Conservation (phyloP, 225 moss, liverwort and hornwort genomes). For the Antitrichia curtipendula region DNA sequence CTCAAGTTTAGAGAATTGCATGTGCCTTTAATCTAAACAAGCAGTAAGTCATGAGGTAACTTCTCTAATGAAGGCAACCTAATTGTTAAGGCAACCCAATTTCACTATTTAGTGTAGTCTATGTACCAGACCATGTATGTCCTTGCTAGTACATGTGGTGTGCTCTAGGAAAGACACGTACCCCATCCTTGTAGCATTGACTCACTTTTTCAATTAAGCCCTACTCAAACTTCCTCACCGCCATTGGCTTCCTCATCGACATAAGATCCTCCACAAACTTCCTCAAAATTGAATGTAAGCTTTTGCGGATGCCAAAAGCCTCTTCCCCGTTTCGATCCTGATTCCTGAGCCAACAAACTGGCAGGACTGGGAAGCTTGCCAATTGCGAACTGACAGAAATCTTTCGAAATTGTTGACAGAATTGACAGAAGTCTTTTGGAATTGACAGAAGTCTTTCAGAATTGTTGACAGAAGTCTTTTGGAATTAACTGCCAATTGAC, state of each 20-base stretch:
- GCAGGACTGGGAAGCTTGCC: neutral
- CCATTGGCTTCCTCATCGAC: neutral
- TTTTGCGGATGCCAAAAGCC: neutral
- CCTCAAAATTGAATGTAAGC: neutral
- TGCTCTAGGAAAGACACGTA: neutral
- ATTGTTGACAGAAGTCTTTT: too few species aligned
- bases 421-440: neutral
- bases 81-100: too few species aligned
- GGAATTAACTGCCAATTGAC: too few species aligned
- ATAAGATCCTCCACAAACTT: neutral
- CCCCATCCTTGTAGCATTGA: neutral
- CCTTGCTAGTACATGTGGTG: too few species aligned
- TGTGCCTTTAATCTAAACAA: too few species aligned
- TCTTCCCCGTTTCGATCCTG: neutral
- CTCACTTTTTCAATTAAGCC: neutral
- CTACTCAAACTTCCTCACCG: neutral
- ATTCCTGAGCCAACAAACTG: neutral
- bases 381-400: neutral
- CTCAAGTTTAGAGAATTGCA: too few species aligned
- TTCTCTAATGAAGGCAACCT: too few species aligned
- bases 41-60: too few species aligned
- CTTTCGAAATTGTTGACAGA: neutral
- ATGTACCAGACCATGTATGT: neutral
- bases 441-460: too few species aligned
- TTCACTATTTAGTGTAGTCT: too few species aligned